Base-by-base conservation (phyloP, 768 basidiomycete genomes). In the Rhodotorula paludigena region DNA sequence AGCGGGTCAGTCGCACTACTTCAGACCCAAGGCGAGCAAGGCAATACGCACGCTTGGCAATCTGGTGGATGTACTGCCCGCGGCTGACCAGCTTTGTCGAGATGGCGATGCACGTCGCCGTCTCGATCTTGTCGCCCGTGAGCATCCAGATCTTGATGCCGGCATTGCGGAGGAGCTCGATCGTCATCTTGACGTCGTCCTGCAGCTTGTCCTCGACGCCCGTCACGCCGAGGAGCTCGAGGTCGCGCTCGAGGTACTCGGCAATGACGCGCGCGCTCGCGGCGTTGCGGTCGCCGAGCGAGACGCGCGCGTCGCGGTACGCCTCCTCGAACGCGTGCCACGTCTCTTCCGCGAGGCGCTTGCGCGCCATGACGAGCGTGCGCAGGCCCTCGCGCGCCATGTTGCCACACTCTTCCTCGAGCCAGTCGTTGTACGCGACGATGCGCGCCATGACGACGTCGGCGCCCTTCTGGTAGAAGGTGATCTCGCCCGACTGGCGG, bases 111-210 rank as follows among this genome's bases (percentile, higher is more conserved):
- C 92, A 94, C 44, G 93, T 87, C 9, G 96, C 96, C 6, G 96
- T 99, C 81, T 99, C 96, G 57, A 98, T 91, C 81, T 98, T 99
- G 79, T 99, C 96, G 2, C 96, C 94, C 0, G 96, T 99, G 74
- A 98, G 82, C 96, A 98, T 98, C 96, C 96, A 99, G 65, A 99
- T 98, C 83, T 90, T 96, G 79, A 99, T 86, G 8, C 94, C 94
- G 0, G 94, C 96, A 77, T 98, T 98, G 72, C 93, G 81, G 70
- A 99, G 78, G 59, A 98, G 76, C 79, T 98, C 96, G 64, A 99
- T 80, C 4, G 96, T 96, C 52, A 87, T 85, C 78, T 89, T 92
- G 74, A 99, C 94, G 32, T 94, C 93, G 67, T 98, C 96, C 76
- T 99, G 96, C 65, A 99, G 80, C 79, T 97, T 97, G 78, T 99